Percentiles rank a stretch among this genome's conserved stretches.
phyloP scores from a whole-genome alignment of 2,329 filamentous ascomycete genomes.

The Metarhizium humberi region DNA sequence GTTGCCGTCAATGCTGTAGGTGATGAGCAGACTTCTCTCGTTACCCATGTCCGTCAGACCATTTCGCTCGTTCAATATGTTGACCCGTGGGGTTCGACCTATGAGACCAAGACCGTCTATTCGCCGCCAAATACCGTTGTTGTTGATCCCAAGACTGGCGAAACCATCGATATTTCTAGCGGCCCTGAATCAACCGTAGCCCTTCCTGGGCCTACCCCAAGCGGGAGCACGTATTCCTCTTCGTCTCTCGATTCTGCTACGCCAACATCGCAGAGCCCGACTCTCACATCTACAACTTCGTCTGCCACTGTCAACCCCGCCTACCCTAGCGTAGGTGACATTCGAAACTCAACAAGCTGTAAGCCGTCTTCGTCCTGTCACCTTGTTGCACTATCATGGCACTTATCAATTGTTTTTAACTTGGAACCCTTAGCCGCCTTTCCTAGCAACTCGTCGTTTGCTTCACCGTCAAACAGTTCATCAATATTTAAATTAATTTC shows the following conservation, averaged over 20 bases:
- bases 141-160: constrained; percentile 24
- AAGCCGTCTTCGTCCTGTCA: not conserved
- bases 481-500: constrained; percentile 2
- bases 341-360: constrained; percentile 16
- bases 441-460: constrained; percentile 6
- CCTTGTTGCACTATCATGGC: not conserved
- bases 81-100: constrained; percentile 35
- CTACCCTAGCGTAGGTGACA: constrained; percentile 6
- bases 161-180: constrained; percentile 24
- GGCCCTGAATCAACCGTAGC: constrained; percentile 14
- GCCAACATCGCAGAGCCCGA: not conserved
- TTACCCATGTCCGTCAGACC: constrained; percentile 43
- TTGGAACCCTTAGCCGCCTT: not conserved
- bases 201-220: constrained; percentile 13
- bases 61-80: constrained; percentile 45
- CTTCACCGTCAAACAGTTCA: constrained; percentile 1
- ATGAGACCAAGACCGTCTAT: constrained; percentile 34
- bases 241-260: constrained; percentile 2
- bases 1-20: constrained; percentile 3
- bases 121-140: constrained; percentile 29
- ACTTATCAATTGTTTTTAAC: not conserved
- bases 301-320: constrained; percentile 10
- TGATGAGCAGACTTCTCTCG: constrained; percentile 13
- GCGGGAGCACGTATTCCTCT: constrained; percentile 13
- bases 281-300: constrained; percentile 10